Evolutionary conservation across 768 basidiomycete genomes (phyloP).

Genomic region (Phaeolepiota aurea): DNA sequence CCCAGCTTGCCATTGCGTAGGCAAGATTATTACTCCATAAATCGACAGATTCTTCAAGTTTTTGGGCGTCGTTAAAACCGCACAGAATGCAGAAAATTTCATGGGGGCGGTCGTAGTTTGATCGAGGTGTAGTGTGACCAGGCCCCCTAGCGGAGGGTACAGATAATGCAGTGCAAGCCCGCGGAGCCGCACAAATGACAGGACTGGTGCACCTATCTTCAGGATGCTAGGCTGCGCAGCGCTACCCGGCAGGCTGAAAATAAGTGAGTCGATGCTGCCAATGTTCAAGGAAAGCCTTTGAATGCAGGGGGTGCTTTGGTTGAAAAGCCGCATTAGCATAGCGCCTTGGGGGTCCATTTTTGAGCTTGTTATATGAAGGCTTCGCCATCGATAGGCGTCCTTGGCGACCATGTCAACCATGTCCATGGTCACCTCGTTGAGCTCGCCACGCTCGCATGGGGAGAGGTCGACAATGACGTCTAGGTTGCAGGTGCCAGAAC

Average conservation of each 20-base stretch:
- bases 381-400: conserved; percentile 26
- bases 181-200: conserved; percentile 33
- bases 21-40: conserved; percentile 30
- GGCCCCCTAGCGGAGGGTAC: conserved; percentile 21
- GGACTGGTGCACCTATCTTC: conserved; percentile 16
- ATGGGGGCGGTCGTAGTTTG: conserved; percentile 28
- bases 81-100: conserved; percentile 22
- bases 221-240: conserved; percentile 17
- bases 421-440: conserved; percentile 9
- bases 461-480: conserved; percentile 21
- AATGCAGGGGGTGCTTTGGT: conserved; percentile 21
- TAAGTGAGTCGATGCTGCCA: conserved; percentile 19
- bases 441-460: conserved; percentile 1
- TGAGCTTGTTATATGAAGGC: conserved; percentile 17
- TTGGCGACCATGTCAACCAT: conserved; percentile 21
- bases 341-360: conserved; percentile 15
- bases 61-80: conserved; percentile 24
- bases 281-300: conserved; percentile 30
- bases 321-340: conserved; percentile 16
- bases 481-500: conserved; percentile 23
- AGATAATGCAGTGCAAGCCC: conserved; percentile 34
- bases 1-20: conserved; percentile 16
- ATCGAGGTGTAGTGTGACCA: conserved; percentile 37
- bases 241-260: too few species aligned
- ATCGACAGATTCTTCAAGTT: conserved; percentile 32